A percentile compares a stretch with the other conserved stretches of the same genome.
Evolutionary conservation across 1,284 basidiomycete species (phyloP).

Genomic region (Ustilago tritici): DNA sequence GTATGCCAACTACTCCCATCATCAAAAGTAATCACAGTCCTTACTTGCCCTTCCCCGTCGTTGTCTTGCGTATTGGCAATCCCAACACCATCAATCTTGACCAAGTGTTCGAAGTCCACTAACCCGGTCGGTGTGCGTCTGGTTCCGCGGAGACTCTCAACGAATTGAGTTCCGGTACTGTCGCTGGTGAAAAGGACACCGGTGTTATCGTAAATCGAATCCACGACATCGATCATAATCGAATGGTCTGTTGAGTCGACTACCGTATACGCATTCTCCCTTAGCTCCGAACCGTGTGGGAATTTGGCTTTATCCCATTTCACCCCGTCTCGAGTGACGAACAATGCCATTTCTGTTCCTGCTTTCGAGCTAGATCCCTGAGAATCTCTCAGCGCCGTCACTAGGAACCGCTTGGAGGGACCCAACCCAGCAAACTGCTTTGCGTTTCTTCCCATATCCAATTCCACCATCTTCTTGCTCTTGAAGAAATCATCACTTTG

Average conservation of each 20-base stretch:
- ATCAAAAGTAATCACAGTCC: constrained; percentile 87
- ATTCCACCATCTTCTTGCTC: constrained; percentile 49
- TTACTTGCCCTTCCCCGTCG: constrained; percentile 76
- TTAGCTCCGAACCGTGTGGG: constrained; percentile 83
- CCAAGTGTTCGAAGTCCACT: constrained; percentile 92
- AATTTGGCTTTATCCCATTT: constrained; percentile 72
- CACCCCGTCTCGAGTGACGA: constrained; percentile 60
- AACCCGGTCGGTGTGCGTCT: constrained; percentile 87
- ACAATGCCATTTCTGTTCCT: constrained; percentile 63
- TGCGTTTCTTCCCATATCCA: constrained; percentile 62
- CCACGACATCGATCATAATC: constrained; percentile 86
- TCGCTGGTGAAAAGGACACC: constrained; percentile 95
- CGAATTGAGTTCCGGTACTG: constrained; percentile 92
- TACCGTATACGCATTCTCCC: constrained; percentile 93
- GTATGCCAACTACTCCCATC: constrained; percentile 87
- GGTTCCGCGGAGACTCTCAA: constrained; percentile 89
- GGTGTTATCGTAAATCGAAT: constrained; percentile 74
- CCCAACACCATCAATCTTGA: constrained; percentile 92
- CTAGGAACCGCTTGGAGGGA: constrained; percentile 59
- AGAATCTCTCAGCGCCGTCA: constrained; percentile 62
- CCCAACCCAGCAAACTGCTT: constrained; percentile 65
- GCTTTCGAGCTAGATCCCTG: constrained; percentile 29
- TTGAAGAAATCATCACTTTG: constrained; percentile 65
- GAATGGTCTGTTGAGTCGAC: constrained; percentile 93
- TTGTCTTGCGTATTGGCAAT: constrained; percentile 84